Evolutionary conservation across 2,329 filamentous ascomycete species (phyloP).

Genomic region (Xylaria sp.): DNA sequence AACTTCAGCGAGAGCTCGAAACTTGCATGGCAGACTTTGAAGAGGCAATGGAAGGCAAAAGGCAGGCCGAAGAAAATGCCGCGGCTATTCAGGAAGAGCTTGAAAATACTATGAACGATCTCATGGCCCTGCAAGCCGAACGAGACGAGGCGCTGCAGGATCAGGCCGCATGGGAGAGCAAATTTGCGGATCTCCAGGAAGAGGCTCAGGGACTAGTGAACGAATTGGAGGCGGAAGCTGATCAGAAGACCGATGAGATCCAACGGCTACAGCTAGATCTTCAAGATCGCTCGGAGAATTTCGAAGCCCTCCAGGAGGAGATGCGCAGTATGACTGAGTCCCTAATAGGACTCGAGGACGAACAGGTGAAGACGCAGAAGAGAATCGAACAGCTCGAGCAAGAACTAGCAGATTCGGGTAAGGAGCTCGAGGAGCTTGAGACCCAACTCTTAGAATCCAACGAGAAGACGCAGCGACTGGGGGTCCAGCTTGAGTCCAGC

Average conservation of each 20-base stretch:
- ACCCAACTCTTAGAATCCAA: conserved; percentile 85
- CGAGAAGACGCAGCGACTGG: conserved; percentile 86
- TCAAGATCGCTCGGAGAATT: conserved; percentile 83
- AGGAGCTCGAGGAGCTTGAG: conserved; percentile 87
- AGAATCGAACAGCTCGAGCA: conserved; percentile 85
- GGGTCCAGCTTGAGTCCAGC: conserved; percentile 90
- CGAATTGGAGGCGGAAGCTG: conserved; percentile 75
- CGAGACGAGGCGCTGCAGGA: conserved; percentile 85
- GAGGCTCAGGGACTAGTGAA: conserved; percentile 76
- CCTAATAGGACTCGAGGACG: conserved; percentile 87
- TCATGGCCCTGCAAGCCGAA: conserved; percentile 82
- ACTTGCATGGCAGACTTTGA: conserved; percentile 84
- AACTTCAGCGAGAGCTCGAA: conserved; percentile 84
- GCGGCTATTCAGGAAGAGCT: conserved; percentile 82
- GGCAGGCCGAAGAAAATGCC: conserved; percentile 67
- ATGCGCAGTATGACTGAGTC: conserved; percentile 92
- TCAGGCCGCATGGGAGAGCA: conserved; percentile 66
- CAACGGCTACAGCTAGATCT: conserved; percentile 77
- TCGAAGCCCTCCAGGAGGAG: conserved; percentile 90
- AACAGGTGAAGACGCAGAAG: conserved; percentile 80
- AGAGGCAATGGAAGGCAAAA: conserved; percentile 71
- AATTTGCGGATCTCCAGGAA: conserved; percentile 69
- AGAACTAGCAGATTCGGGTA: conserved; percentile 84
- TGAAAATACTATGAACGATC: conserved; percentile 80
- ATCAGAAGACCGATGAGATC: conserved; percentile 77